These are phyloP conservation scores for Leccinum angustisporum DNA, from an alignment of 1,284 basidiomycete species.

Conservation along the genomic window DNA sequence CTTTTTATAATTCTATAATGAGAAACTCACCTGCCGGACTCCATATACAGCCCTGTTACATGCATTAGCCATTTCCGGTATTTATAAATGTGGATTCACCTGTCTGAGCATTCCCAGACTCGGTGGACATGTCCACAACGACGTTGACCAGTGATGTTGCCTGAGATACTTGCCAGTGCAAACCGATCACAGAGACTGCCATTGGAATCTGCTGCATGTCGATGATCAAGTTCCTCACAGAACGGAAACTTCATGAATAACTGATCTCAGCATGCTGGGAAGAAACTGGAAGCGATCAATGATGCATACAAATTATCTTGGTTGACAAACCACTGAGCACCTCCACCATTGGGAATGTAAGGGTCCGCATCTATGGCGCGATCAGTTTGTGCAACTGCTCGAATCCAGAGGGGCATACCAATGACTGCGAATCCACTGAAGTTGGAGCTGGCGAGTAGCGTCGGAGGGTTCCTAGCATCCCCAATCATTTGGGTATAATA, in stretches of 20 bases:
- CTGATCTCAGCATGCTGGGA: not conserved
- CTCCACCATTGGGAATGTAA: constrained; percentile 38
- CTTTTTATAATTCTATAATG: too few relatives aligned
- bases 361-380: constrained; percentile 41
- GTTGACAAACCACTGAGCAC: constrained; percentile 44
- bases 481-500: constrained; percentile 55
- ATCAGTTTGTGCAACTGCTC: not conserved
- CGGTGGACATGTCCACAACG: constrained; percentile 48
- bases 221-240: constrained; percentile 48
- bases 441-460: constrained; percentile 42
- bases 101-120: constrained; percentile 45
- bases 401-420: constrained; percentile 30
- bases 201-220: constrained; percentile 51
- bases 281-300: not conserved
- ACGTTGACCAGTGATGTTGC: constrained; percentile 67
- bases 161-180: constrained; percentile 82
- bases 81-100: constrained; percentile 27
- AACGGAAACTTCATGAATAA: constrained; percentile 11
- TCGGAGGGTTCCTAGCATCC: constrained; percentile 49
- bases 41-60: constrained; percentile 50
- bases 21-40: constrained; percentile 46
- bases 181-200: constrained; percentile 51
- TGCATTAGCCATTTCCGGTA: constrained; percentile 32
- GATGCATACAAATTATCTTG: constrained; percentile 48
- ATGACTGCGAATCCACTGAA: constrained; percentile 56